Base-by-base conservation (phyloP, 495 filamentous ascomycete species). In the Aspergillus baeticus region DNA sequence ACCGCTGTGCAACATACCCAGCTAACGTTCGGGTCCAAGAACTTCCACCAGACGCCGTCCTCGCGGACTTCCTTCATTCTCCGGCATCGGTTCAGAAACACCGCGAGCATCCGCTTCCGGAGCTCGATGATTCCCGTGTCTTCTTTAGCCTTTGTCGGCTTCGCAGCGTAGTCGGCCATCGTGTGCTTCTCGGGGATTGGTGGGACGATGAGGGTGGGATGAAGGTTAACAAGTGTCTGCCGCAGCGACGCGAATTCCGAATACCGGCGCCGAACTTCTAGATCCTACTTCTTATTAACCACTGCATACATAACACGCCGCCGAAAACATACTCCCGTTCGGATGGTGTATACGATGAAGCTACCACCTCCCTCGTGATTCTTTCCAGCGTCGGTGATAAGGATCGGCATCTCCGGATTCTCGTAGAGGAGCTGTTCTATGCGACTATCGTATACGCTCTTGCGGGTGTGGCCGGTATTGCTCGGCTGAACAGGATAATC, bases 161-260 rank as follows among this genome's bases (percentile, higher is more conserved):
- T 96, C 17, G 95, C 92, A 21, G 94, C 94, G 69, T 98, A 98
- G 66, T 98, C 94, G 44, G 94, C 93, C 87, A 98, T 93, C 50
- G 90, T 91, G 67, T 98, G 94, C 69, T 98, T 98, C 74, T 98
- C 94, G 8, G 94, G 94, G 59, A 98, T 98, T 2, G 94, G 94
- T 1, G 94, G 94, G 49, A 98, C 89, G 58, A 98, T 86, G 33
- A 98, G 82, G 2, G 94, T 97, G 1, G 94, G 94, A 63, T 98
- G 95, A 52, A 98, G 78, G 57, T 88, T 87, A 18, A 91, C 89
- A 15, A 98, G 82, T 2, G 92, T 92, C 62, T 90, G 87, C 57
- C 94, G 81, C 42, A 98, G 77, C 6, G 91, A 96, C n/a, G 89
- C 88, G 66, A 98, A 98, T 67, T 98, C 94, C 1, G 95, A 98